Evolutionary conservation across 1,284 basidiomycete genomes (phyloP), one percentile per base, ranked within the genome.

Genomic region (Singerocomus rubriflavus): DNA sequence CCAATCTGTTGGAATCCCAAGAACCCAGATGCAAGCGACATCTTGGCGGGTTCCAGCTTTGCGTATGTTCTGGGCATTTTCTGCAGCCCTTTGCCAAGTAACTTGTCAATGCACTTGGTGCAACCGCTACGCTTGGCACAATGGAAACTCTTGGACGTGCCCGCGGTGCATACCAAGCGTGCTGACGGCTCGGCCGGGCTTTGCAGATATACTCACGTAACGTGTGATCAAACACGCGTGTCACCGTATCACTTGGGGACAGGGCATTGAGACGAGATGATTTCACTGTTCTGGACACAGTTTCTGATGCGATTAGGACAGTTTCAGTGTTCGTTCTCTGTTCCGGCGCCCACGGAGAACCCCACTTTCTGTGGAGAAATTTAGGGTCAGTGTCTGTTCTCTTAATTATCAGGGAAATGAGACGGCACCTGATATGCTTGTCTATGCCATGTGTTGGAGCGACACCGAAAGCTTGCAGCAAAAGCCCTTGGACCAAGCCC

Each of bases 381-480:
- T 3, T 17, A 36, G 1, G 25, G 26, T 52, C 4, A 46, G 14
- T 9, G 4, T 21, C 11, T 1, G 25, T 33, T 36, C 17, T 27
- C 14, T 37, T 13, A 3, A 16, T 32, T 12, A 27, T 13, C 31
- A 9, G 16, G 11, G n/a, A 32, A 17, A 27, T 2, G 21, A 39
- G 6, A 12, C 17, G 25, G 56, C 56, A 8, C 44, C 52, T 53
- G 25, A 9, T 14, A 3, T 34, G 34, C 52, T 14, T 41, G 36
- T 44, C 17, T 11, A 56, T 30, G 25, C 27, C 26, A 16, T 38
- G 38, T 17, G 11, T 57, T 16, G 52, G 52, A 21, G 4, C 21
- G 21, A 21, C 21, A 21, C 4, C 21, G 21, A 21, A 21, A 21
- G 21, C 21, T 21, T 21, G 21, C 21, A 4, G 21, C 21, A 21